Evolutionary conservation across 2,329 filamentous ascomycete species (phyloP), one percentile per base, ranked within the genome.

Genomic region (Paraphoma chrysanthemicola): DNA sequence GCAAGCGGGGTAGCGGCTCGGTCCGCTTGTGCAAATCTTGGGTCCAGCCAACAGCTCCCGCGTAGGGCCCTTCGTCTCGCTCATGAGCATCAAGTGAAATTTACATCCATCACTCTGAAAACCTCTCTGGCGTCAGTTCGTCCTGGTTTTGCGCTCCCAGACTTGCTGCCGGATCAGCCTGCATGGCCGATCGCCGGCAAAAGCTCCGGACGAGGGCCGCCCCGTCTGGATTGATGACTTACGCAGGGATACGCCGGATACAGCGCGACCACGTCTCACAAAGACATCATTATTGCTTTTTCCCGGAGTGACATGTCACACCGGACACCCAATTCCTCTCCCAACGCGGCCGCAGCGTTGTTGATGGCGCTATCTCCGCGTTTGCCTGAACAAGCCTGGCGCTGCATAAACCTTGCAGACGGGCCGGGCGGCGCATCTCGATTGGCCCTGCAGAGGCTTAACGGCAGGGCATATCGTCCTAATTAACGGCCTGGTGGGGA

Each of bases 381-480:
- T 47, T 44, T 29, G 50, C 39, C 28, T 44, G 33, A 14, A 36
- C 45, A 53, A 59, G 46, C 41, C 54, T 53, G 61, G 59, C 48
- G 44, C 51, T 54, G 56, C 56, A 59, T 41, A 51, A 49, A 45
- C 56, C 56, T 60, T 60, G 59, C 51, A 60, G 52, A 48, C 59
- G 62, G 56, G 50, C 59, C 52, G 59, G 41, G 39, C 23, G 36
- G 44, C 45, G 48, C 56, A 44, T 45, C 18, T 45, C 48, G 42
- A 64, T 64, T 64, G 59, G 62, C 30, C 48, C 29, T 51, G 29
- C 49, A 30, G 44, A 52, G 42, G 39, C 52, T 31, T 56, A 41
- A 41, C 17, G 42, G 49, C 31, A 51, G 41, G 47, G 49, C 42
- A 48, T 41, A 56, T 56, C 39, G 52, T 56, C 44, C 50, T 62